These are phyloP conservation scores for Stemphylium lycopersici DNA, from an alignment of 2,329 filamentous ascomycete species.

Conservation along the genomic window DNA sequence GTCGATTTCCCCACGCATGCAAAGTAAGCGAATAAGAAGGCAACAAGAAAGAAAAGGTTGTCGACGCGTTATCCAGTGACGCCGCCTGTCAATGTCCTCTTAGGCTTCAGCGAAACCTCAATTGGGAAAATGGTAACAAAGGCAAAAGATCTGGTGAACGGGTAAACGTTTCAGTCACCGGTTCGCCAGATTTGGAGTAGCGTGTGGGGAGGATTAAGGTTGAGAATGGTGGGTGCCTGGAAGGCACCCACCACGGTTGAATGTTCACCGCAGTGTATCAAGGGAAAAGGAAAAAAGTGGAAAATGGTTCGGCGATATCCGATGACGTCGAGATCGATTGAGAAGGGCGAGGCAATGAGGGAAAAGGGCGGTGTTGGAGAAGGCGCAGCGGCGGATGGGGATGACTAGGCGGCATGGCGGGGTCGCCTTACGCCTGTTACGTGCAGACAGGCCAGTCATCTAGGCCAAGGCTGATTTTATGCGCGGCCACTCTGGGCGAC, in stretches of 20 bases:
- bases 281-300: neutral
- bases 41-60: constrained; percentile 11
- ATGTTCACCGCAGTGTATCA: constrained; percentile 1
- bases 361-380: constrained; percentile 14
- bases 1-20: constrained; percentile 7
- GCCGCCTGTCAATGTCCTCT: constrained; percentile 3
- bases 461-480: too few species aligned
- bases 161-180: constrained; percentile 35
- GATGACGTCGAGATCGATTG: neutral
- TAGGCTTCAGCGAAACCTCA: constrained; percentile 24
- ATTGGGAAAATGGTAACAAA: constrained; percentile 14
- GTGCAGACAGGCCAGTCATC: too few species aligned
- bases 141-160: neutral
- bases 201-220: constrained; percentile 27
- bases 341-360: constrained; percentile 13
- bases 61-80: constrained; percentile 24
- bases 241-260: constrained; percentile 11
- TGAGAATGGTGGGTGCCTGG: constrained; percentile 17
- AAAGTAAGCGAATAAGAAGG: constrained; percentile 22
- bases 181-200: constrained; percentile 23
- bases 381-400: constrained; percentile 15
- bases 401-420: neutral
- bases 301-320: constrained; percentile 3
- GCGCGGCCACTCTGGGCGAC: too few species aligned
- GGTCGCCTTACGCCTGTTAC: too few species aligned